Conservation (phyloP, 768 basidiomycete genomes). For the Auricularia sp. region DNA sequence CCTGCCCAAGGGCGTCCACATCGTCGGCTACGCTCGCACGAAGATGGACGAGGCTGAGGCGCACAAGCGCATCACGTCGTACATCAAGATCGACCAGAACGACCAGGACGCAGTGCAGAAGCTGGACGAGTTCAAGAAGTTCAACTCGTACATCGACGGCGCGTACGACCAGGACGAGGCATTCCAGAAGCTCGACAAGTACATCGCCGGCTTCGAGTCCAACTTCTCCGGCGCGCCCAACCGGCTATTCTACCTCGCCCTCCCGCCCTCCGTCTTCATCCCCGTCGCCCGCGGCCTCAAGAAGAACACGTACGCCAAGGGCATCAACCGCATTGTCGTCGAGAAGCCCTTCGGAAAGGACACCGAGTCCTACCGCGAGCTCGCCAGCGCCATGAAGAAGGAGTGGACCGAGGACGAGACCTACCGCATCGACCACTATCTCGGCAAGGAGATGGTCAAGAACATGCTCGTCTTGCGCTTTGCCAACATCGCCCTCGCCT, state of each 20-base stretch:
- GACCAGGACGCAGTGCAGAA: slow-evolving; percentile 45
- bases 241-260: slow-evolving; percentile 92
- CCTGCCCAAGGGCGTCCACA: slow-evolving; percentile 75
- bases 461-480: slow-evolving; percentile 93
- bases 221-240: slow-evolving; percentile 54
- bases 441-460: slow-evolving; percentile 99
- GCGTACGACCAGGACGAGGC: slow-evolving; percentile 77
- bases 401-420: slow-evolving; percentile 96
- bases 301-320: slow-evolving; percentile 67
- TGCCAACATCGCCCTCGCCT: slow-evolving; percentile 82
- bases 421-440: slow-evolving; percentile 98
- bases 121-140: slow-evolving; percentile 74
- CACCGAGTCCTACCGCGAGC: slow-evolving; percentile 66
- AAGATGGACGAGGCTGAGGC: slow-evolving; percentile 86
- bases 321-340: slow-evolving; percentile 86
- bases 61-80: slow-evolving; percentile 69
- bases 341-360: slow-evolving; percentile 99
- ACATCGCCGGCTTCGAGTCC: slow-evolving; percentile 65
- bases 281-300: slow-evolving; percentile 77
- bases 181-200: slow-evolving; percentile 66
- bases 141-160: slow-evolving; percentile 76
- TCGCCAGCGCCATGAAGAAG: slow-evolving; percentile 68
- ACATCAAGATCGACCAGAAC: slow-evolving; percentile 72
- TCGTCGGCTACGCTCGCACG: slow-evolving; percentile 94
- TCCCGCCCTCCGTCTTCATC: slow-evolving; percentile 94